phyloP scores from a whole-genome alignment of 2,329 filamentous ascomycete species.

The Periconia sp. region DNA sequence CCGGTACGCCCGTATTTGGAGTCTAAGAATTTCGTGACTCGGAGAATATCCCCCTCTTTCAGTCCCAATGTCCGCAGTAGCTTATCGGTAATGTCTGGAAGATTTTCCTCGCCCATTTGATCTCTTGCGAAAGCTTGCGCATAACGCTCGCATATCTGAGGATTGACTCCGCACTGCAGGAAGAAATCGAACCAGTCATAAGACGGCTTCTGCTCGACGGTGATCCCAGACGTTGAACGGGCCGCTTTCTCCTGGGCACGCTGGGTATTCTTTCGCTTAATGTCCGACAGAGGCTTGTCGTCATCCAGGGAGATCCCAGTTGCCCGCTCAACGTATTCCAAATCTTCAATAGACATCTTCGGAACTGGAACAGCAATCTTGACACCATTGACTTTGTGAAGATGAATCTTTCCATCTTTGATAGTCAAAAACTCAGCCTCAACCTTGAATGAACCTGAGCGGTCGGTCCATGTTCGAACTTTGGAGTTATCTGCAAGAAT shows the following conservation, averaged over 20 bases:
- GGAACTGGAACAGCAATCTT: conserved; percentile 95
- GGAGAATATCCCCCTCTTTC: conserved; percentile 94
- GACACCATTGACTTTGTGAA: conserved; percentile 97
- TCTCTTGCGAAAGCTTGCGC: conserved; percentile 87
- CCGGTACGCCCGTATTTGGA: conserved; percentile 73
- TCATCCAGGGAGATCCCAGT: conserved; percentile 90
- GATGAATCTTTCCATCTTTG: conserved; percentile 93
- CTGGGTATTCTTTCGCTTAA: conserved; percentile 62
- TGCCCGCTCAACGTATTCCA: conserved; percentile 89
- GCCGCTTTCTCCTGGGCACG: conserved; percentile 58
- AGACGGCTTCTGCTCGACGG: conserved; percentile 71
- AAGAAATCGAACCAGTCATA: conserved; percentile 99
- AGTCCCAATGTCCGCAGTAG: conserved; percentile 88
- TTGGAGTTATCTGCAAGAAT: conserved; percentile 69
- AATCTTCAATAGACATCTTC: conserved; percentile 94
- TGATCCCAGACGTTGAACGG: conserved; percentile 61
- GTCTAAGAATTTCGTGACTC: conserved; percentile 90
- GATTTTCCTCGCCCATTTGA: conserved; percentile 92
- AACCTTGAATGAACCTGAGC: conserved; percentile 94
- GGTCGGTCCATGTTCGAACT: conserved; percentile 91
- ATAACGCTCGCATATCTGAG: conserved; percentile 93
- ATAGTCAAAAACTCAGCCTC: conserved; percentile 95
- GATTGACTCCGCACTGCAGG: conserved; percentile 86
- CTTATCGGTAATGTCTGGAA: conserved; percentile 85
- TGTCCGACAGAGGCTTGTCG: conserved; percentile 89